phyloP scores from a whole-genome alignment of 768 basidiomycete genomes.

The Leccinum disarticulatum region DNA sequence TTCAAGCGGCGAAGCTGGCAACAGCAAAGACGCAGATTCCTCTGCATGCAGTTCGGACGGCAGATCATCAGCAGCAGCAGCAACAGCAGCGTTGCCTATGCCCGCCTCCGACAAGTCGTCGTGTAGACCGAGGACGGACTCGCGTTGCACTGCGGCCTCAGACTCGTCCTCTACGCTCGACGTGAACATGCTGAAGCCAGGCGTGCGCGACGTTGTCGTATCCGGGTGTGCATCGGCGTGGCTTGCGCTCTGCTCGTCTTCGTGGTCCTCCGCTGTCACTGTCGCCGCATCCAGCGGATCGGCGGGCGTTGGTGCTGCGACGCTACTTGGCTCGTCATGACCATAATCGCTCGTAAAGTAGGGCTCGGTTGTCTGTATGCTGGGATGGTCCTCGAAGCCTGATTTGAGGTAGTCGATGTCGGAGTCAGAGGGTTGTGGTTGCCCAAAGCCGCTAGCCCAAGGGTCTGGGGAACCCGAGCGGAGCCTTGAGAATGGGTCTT shows the following conservation, averaged over 20 bases:
- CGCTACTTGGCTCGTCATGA: slow-evolving; percentile 28
- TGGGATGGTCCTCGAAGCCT: slow-evolving; percentile 28
- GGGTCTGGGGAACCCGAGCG: slow-evolving; percentile 72
- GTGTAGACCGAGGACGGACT: slow-evolving; percentile 10
- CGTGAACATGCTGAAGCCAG: slow-evolving; percentile 50
- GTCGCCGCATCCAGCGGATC: slow-evolving; percentile 45
- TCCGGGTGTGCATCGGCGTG: slow-evolving; percentile 14
- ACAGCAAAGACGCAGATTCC: slow-evolving; percentile 11
- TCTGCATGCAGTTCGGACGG: slow-evolving; percentile 18
- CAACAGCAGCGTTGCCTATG: not conserved
- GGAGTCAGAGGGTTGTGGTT: slow-evolving; percentile 22
- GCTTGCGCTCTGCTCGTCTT: slow-evolving; percentile 27
- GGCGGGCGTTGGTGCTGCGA: slow-evolving; percentile 20
- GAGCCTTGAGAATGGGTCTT: slow-evolving; percentile 64
- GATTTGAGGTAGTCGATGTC: slow-evolving; percentile 31
- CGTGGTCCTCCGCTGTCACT: slow-evolving; percentile 31
- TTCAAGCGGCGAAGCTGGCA: slow-evolving; percentile 10
- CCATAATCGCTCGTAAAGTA: slow-evolving; percentile 35
- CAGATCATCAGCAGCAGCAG: not conserved
- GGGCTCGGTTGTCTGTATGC: slow-evolving; percentile 34
- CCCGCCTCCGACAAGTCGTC: not conserved
- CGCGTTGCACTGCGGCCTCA: slow-evolving; percentile 12
- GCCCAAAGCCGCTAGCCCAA: slow-evolving; percentile 67
- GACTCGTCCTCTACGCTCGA: slow-evolving; percentile 26
- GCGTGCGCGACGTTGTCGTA: slow-evolving; percentile 27